Conservation (phyloP, 805 yeast species). For the Candida methanosorbosa region DNA sequence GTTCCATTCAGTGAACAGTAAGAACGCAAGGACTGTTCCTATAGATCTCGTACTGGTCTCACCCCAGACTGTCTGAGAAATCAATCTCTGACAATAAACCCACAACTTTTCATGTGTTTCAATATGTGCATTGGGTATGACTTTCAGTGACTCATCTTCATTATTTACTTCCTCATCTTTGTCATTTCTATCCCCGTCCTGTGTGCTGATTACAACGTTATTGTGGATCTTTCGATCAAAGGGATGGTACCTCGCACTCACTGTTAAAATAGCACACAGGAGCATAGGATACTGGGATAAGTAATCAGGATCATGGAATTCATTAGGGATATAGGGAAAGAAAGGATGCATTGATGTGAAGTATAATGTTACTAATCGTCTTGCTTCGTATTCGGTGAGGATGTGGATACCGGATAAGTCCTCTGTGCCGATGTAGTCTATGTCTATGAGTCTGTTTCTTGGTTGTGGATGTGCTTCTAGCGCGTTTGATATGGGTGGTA, state of each 20-base stretch:
- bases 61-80: constrained; percentile 89
- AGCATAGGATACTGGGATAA: constrained; percentile 75
- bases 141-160: no score
- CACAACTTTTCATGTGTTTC: constrained; percentile 74
- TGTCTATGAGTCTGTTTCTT: constrained; percentile 39
- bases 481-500: constrained; percentile 36
- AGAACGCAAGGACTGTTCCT: constrained; percentile 79
- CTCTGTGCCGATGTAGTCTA: constrained; percentile 56
- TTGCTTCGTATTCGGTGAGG: constrained; percentile 56
- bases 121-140: constrained; percentile 28
- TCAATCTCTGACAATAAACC: constrained; percentile 73
- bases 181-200: background rate
- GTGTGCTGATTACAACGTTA: constrained; percentile 7
- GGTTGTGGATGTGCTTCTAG: constrained; percentile 38
- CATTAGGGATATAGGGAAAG: constrained; percentile 78
- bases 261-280: constrained; percentile 71
- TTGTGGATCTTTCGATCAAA: no score
- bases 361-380: constrained; percentile 46
- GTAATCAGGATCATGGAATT: constrained; percentile 55
- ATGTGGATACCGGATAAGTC: constrained; percentile 26
- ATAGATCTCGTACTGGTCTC: constrained; percentile 82
- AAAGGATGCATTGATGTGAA: constrained; percentile 80
- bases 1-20: constrained; percentile 90
- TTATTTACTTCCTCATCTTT: constrained; percentile 5
- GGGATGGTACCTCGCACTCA: constrained; percentile 69